Evolutionary conservation across 305 asterid genomes (phyloP).

Genomic region (Striga hermonthica): DNA sequence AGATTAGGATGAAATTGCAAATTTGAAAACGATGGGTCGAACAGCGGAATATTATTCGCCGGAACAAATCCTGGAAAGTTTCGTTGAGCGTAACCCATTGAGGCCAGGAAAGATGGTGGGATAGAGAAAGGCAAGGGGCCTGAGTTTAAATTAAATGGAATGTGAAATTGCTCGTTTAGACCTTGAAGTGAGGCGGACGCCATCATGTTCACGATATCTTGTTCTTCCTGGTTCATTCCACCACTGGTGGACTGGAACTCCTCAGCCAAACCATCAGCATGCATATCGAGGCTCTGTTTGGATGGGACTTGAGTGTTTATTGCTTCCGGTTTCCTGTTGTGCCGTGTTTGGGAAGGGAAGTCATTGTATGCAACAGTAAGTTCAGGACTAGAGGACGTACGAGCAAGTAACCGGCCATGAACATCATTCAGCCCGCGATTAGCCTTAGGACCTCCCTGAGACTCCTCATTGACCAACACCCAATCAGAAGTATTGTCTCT

Average conservation of each 20-base stretch:
- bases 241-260: slow-evolving; percentile 57
- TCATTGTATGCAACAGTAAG: slow-evolving; percentile 71
- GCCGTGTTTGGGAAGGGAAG: slow-evolving; percentile 43
- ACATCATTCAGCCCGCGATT: slow-evolving; percentile 56
- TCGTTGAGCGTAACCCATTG: slow-evolving; percentile 71
- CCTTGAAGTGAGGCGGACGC: slow-evolving; percentile 83
- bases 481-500: slow-evolving; percentile 46
- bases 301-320: slow-evolving; percentile 46
- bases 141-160: slow-evolving; percentile 62
- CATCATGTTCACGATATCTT: slow-evolving; percentile 89
- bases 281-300: slow-evolving; percentile 51
- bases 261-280: slow-evolving; percentile 51
- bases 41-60: slow-evolving; percentile 63
- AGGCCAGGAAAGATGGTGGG: slow-evolving; percentile 74
- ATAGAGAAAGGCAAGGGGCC: slow-evolving; percentile 70
- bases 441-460: slow-evolving; percentile 53
- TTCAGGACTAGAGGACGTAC: slow-evolving; percentile 94
- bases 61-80: slow-evolving; percentile 73
- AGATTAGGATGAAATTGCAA: slow-evolving; percentile 72
- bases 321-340: slow-evolving; percentile 46
- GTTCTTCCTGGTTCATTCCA: slow-evolving; percentile 71
- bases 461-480: slow-evolving; percentile 46
- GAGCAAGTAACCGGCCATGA: slow-evolving; percentile 67
- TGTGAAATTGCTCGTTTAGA: slow-evolving; percentile 63
- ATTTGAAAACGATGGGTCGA: slow-evolving; percentile 65